phyloP scores from a whole-genome alignment of 2,329 filamentous ascomycete genomes.

The Penicillium crustosum region DNA sequence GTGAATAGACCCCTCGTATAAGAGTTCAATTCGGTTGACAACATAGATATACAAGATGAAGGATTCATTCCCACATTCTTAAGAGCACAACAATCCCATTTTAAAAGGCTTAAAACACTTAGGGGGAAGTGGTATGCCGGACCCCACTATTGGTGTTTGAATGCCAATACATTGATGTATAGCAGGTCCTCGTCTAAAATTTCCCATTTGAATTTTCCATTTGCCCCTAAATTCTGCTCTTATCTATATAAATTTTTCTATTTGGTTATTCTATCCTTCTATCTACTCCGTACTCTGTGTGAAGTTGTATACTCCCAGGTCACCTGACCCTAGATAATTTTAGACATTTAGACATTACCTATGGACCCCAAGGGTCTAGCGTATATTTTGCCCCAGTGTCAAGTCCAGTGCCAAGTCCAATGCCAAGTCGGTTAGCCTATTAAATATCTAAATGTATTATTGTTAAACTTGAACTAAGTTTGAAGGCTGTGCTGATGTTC shows the following conservation, averaged over 20 bases:
- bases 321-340: not conserved
- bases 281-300: too few relatives aligned
- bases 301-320: not conserved
- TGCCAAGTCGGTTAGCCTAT: not conserved
- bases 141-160: not conserved
- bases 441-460: not conserved
- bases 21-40: not conserved
- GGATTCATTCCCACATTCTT: conserved; percentile 21
- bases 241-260: not conserved
- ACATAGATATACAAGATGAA: not conserved
- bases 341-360: not conserved
- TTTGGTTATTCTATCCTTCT: not conserved
- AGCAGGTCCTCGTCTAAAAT: not conserved
- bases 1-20: conserved; percentile 1
- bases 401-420: not conserved
- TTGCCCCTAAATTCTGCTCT: not conserved
- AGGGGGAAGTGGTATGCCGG: not conserved
- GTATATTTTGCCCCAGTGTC: not conserved
- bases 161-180: not conserved
- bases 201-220: not conserved
- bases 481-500: not conserved
- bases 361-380: not conserved
- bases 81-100: not conserved
- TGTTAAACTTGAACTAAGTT: not conserved
- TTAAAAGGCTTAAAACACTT: conserved; percentile 1